Evolutionary conservation across 179 eudicot genomes (phyloP), one percentile per base, ranked within the genome.

Genomic region (Camellia oleifera): DNA sequence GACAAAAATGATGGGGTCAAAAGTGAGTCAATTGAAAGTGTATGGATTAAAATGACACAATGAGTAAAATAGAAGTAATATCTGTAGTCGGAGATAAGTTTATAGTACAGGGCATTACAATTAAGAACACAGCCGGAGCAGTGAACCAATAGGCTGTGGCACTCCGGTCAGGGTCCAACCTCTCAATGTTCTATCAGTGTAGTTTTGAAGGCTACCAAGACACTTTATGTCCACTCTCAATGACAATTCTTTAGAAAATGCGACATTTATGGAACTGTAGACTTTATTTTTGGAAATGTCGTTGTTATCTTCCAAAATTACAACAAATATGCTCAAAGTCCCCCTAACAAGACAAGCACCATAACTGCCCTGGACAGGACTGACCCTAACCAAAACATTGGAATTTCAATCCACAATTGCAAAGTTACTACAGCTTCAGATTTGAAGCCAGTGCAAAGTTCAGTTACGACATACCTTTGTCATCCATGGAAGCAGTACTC

Each of bases 341-440:
- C 88, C 12, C 88, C 88, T 14, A 81, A 78, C 46, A 45, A 48
- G 64, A 85, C 80, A 77, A 85, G 83, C 65, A 82, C 88, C 14
- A 9, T 85, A n/a, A 85, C 88, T 0, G 88, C 88, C 14, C 88
- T 83, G 72, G 86, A 80, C 13, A 58, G 88, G 32, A 83, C 85
- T 2, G 88, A 85, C 80, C 88, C 86, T n/a, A 85, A 85, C 71
- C 86, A 85, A 62, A 85, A 85, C 84, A 82, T 86, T 0, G 88
- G 88, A 10, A 82, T 83, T 26, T 53, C 77, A 11, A 85, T 85
- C 44, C 88, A 85, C 57, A 83, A 85, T 14, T 80, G 82, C n/a
- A 77, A 75, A 54, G 84, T 85, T 17, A 76, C 83, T 6, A 81
- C 85, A 0, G 85, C 85, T 53, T 69, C 83, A 1, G 87, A 85